Evolutionary conservation across 2,329 filamentous ascomycete genomes (phyloP), one percentile per base, ranked within the genome.

Genomic region (Botrytis cinerea): DNA sequence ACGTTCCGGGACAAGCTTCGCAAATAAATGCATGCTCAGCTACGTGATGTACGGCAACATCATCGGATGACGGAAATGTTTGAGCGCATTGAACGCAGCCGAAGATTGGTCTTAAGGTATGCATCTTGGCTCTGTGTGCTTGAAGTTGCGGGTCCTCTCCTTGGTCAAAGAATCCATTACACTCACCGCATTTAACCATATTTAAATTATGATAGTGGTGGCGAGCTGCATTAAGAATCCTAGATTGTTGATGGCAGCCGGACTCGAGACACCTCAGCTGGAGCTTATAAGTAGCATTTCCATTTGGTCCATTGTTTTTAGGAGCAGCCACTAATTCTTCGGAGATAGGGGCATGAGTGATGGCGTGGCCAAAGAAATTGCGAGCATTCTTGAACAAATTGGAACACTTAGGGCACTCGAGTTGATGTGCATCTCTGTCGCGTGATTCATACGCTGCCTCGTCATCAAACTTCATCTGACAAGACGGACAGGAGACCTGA

Each of bases 11-110:
- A 20, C 61, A 72, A 32, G 35, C 38, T 57, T 67, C 46, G 28
- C 70, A 72, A 35, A 28, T 12, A 12, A 72, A 67, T 6, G 20
- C n/a, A 57, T 72, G 70, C 38, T 57, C 28, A 1, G 28, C n/a
- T 18, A 40, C 66, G 12, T 45, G 67, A n/a, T 72, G 70, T 32
- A 46, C 12, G 25, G n/a, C 40, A 7, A n/a, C 35, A 10, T 28
- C n/a, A 10, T 64, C 35, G 5, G 61, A 20, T 22, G 38, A 38
- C 3, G 28, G 12, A 14, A 72, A 72, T 3, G 22, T 60, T 43
- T 46, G 14, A 20, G 43, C 35, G 35, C 70, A 72, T 35, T 57
- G 46, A 18, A 66, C 14, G 9, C 70, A 67, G 28, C 48, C 28
- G 25, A 68, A 68, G 7, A 22, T 32, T 38, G 25, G 25, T 22